Base-by-base conservation (phyloP, 805 yeast species). In the Sugiyamaella lignohabitans region DNA sequence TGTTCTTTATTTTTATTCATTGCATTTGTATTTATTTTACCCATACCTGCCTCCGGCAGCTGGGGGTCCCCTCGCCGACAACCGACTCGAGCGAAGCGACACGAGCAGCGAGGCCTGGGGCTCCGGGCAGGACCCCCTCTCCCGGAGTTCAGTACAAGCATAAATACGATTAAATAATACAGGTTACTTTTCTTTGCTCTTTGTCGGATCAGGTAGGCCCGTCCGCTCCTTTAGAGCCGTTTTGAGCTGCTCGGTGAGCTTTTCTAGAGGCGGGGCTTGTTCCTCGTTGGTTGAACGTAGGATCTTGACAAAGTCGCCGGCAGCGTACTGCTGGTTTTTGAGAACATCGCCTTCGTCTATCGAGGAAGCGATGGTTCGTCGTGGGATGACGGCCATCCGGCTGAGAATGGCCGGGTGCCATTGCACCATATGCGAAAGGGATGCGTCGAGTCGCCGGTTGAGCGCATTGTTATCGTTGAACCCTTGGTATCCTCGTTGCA, bases 371-470 rank as follows among this genome's bases (percentile, higher is more conserved):
- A 83, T 73, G 3, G 75, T 65, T 57, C 78, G 74, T 40, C 78
- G 74, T 8, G 87, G 84, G 0, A 93, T 77, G 10, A 91, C 62
- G 0, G 87, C 83, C 2, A 93, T 73, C 57, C 79, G 82, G 46
- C 84, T 74, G 55, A 93, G 71, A 19, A 85, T 67, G 24, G 77
- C 79, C 5, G 96, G 95, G 62, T 91, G 98, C 98, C 98, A 93
- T 65, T 88, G 97, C 55, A 89, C 72, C 44, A 88, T 72, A 61
- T 93, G 98, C 8, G 87, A 76, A 35, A 91, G 60, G 1, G 93
- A 88, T 5, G 67, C 60, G 14, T 38, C 41, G 34, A 68, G 82
- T 45, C 75, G 75, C 55, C 53, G 41, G 51, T 76, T 43, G 78
- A 70, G 8, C 32, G 51, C 55, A 40, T 48, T 50, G 74, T 66